phyloP scores from a whole-genome alignment of 2,329 filamentous ascomycete genomes.

The Curvularia lunata region DNA sequence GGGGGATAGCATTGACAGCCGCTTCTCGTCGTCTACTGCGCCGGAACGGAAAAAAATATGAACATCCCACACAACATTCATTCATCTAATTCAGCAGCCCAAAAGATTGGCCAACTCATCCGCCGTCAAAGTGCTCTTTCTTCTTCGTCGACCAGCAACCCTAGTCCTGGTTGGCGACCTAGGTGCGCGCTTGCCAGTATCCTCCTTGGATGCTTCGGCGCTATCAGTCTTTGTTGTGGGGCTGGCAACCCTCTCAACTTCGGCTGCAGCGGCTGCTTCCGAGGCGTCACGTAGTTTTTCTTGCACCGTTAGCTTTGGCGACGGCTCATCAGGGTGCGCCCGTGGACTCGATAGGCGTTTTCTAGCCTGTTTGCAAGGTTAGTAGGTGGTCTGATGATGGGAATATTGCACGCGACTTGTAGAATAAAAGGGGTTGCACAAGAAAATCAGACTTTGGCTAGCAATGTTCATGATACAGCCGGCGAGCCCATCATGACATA shows the following conservation, averaged over 20 bases:
- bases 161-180: slow-evolving; percentile 52
- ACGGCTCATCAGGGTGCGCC: slow-evolving; percentile 48
- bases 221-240: slow-evolving; percentile 22
- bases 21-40: slow-evolving; percentile 16
- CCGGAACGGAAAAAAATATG: slow-evolving; percentile 3
- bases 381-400: slow-evolving; percentile 17
- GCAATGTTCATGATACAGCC: slow-evolving; percentile 33
- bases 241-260: slow-evolving; percentile 10
- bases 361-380: slow-evolving; percentile 42
- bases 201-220: slow-evolving; percentile 30
- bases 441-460: slow-evolving; percentile 38
- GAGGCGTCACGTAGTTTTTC: slow-evolving; percentile 56
- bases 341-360: slow-evolving; percentile 49
- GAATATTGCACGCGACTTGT: slow-evolving; percentile 14
- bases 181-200: slow-evolving; percentile 31
- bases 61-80: slow-evolving; percentile 7
- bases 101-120: slow-evolving; percentile 69
- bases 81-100: slow-evolving; percentile 27
- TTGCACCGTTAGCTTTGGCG: slow-evolving; percentile 52
- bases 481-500: slow-evolving; percentile 44
- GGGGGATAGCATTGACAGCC: slow-evolving; percentile 12
- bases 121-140: slow-evolving; percentile 76
- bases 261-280: slow-evolving; percentile 48
- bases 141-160: slow-evolving; percentile 63
- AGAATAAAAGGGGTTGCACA: slow-evolving; percentile 17